phyloP scores from a whole-genome alignment of 306 rosid species.

The Trifolium repens region DNA sequence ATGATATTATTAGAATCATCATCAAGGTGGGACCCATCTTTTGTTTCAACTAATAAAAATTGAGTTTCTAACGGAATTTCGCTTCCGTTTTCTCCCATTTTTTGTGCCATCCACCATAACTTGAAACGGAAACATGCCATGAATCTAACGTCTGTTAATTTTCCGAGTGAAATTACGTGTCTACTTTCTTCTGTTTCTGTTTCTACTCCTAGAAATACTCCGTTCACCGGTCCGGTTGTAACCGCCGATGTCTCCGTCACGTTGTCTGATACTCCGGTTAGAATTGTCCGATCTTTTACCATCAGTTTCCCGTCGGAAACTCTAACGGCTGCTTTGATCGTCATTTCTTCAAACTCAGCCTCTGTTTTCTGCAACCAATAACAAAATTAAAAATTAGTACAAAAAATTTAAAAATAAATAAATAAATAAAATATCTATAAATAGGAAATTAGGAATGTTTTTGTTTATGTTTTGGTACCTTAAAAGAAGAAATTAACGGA shows the following conservation, averaged over 20 bases:
- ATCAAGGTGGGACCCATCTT: conserved; percentile 70
- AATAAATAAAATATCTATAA: not conserved
- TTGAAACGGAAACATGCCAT: conserved; percentile 88
- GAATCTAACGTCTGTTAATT: conserved; percentile 64
- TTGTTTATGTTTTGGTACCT: conserved; percentile 45
- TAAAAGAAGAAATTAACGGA: conserved; percentile 43
- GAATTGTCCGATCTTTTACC: conserved; percentile 70
- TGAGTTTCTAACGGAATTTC: conserved; percentile 90
- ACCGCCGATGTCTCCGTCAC: conserved; percentile 69
- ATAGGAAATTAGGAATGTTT: not conserved
- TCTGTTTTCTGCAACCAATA: conserved; percentile 43
- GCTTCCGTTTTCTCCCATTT: conserved; percentile 76
- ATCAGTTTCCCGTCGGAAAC: conserved; percentile 65
- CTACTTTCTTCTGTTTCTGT: conserved; percentile 58
- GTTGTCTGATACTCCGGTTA: conserved; percentile 74
- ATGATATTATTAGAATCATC: conserved; percentile 47
- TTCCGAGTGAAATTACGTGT: conserved; percentile 72
- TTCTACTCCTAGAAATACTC: conserved; percentile 67
- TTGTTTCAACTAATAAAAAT: conserved; percentile 73
- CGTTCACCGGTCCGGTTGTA: conserved; percentile 63
- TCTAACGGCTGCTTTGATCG: conserved; percentile 70
- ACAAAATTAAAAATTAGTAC: not conserved
- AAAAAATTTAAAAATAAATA: not conserved
- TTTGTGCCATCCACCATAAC: conserved; percentile 98
- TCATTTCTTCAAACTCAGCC: conserved; percentile 52